Conservation (phyloP, 805 yeast genomes). For the Gaillardinia entomophila region DNA sequence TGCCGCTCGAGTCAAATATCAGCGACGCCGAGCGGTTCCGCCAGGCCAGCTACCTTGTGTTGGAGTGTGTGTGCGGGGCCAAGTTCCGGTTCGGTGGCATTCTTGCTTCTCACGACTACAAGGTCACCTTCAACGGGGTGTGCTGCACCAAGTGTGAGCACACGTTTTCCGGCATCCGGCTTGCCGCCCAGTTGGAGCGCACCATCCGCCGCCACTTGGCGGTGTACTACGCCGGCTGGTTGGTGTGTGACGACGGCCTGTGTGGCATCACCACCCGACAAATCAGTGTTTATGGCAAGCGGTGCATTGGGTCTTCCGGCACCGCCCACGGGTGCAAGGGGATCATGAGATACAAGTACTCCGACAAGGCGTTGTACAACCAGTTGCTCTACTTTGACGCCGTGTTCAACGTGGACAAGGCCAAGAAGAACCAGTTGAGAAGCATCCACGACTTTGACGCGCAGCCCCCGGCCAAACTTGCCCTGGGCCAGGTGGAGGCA, state of each 20-base stretch:
- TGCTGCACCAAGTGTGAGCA: conserved; percentile 59
- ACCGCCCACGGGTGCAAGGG: conserved; percentile 69
- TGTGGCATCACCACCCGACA: conserved; percentile 81
- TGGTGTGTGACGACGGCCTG: conserved; percentile 76
- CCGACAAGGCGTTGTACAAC: conserved; percentile 77
- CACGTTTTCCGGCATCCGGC: conserved; percentile 43
- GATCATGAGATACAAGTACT: conserved; percentile 68
- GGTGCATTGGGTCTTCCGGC: conserved; percentile 68
- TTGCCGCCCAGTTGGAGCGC: conserved; percentile 72
- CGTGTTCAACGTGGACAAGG: conserved; percentile 77
- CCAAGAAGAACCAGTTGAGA: conserved; percentile 50
- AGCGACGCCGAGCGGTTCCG: conserved; percentile 80
- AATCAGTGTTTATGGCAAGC: conserved; percentile 80
- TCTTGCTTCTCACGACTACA: conserved; percentile 54
- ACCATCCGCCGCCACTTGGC: conserved; percentile 65
- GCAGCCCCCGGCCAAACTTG: conserved; percentile 18
- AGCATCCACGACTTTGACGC: conserved; percentile 42
- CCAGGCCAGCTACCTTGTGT: conserved; percentile 46
- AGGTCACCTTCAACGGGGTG: conserved; percentile 63
- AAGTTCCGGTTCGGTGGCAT: conserved; percentile 72
- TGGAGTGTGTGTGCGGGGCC: conserved; percentile 60
- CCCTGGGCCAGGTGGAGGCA: conserved; percentile 58
- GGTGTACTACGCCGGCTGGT: conserved; percentile 80
- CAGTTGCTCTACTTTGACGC: conserved; percentile 77
- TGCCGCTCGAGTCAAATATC: conserved; percentile 76